Percentiles rank a stretch among this genome's conserved stretches.
phyloP scores from a whole-genome alignment of 2,329 filamentous ascomycete species.

The Aspergillus jensenii region DNA sequence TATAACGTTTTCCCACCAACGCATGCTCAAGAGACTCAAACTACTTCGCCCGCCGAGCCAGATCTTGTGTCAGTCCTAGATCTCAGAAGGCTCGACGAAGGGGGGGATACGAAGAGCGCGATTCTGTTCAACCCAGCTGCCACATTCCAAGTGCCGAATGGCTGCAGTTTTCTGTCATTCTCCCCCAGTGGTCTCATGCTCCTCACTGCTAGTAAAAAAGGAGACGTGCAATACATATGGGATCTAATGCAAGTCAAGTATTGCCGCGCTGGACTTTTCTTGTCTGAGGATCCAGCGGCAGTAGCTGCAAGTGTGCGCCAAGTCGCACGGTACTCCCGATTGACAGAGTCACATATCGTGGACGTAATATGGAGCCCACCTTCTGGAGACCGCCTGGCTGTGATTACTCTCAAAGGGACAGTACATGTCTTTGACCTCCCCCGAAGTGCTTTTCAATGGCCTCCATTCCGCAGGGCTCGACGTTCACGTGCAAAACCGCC shows the following conservation, averaged over 20 bases:
- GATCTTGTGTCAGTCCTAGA: slow-evolving; percentile 50
- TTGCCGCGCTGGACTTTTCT: slow-evolving; percentile 39
- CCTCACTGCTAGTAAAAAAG: slow-evolving; percentile 49
- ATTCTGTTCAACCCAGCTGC: slow-evolving; percentile 37
- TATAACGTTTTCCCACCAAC: slow-evolving; percentile 47
- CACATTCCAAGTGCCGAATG: slow-evolving; percentile 49
- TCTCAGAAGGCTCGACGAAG: slow-evolving; percentile 44
- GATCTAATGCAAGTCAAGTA: slow-evolving; percentile 50
- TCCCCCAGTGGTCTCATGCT: slow-evolving; percentile 49
- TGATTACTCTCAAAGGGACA: slow-evolving; percentile 93
- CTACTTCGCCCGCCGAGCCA: slow-evolving; percentile 37
- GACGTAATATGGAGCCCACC: slow-evolving; percentile 86
- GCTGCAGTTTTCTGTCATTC: slow-evolving; percentile 51
- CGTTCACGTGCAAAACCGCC: slow-evolving; percentile 36
- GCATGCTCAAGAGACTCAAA: slow-evolving; percentile 43
- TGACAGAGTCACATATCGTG: slow-evolving; percentile 87
- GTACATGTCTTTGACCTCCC: slow-evolving; percentile 90
- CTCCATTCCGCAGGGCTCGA: slow-evolving; percentile 60
- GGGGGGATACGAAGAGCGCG: slow-evolving; percentile 33
- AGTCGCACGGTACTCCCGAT: slow-evolving; percentile 81
- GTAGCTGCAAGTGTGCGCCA: slow-evolving; percentile 64
- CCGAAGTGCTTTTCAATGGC: slow-evolving; percentile 80
- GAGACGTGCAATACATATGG: slow-evolving; percentile 52
- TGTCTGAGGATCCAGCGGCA: slow-evolving; percentile 34
- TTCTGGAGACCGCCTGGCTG: slow-evolving; percentile 76